Base-by-base conservation (phyloP, 2,329 filamentous ascomycete genomes). In the Xylaria digitata region DNA sequence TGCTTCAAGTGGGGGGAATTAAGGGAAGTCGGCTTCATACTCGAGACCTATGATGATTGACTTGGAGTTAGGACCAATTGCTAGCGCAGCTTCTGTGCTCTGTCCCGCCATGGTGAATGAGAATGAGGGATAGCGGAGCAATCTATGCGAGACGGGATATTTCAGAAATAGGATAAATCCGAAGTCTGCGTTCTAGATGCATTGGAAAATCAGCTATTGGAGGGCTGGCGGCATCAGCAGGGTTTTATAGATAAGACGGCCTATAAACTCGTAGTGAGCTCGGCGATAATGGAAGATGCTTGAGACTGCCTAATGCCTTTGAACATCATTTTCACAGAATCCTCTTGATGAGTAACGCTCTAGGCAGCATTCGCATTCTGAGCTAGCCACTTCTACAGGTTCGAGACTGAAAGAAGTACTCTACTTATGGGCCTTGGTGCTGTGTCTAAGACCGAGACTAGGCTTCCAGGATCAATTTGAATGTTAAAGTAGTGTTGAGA, bases 21-120 rank as follows among this genome's bases (percentile, higher is more conserved):
- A 11, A 11, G 19, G 30, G 15, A 15, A 42, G 26, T 21, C 19
- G 8, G 8, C 15, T 42, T 32, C 53, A 50, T 63, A 63, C 61
- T 63, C 61, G 3, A 63, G 21, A 19, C 61, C 61, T 21, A 63
- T 57, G 21, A 58, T 32, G 4, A 63, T 13, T 45, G 57, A 23
- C 26, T 7, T 5, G 5, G 15, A 3, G 37, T 49, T n/a, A 40
- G 43, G 52, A 17, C 21, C 13, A n/a, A 4, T 9, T 32, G 21
- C 11, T 19, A 11, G 26, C 6, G 17, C 1, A 1, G 34, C 15
- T 23, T 2, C 3, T 32, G 26, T 11, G n/a, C 17, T 17, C 19
- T 13, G 7, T 42, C 32, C 5, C 19, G 46, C 21, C 23, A 43
- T 50, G 7, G 17, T n/a, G 21, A 45, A 30, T 17, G 34, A 23